Evolutionary conservation across 495 filamentous ascomycete genomes (phyloP).

Genomic region (Hypomontagnella monticulosa): DNA sequence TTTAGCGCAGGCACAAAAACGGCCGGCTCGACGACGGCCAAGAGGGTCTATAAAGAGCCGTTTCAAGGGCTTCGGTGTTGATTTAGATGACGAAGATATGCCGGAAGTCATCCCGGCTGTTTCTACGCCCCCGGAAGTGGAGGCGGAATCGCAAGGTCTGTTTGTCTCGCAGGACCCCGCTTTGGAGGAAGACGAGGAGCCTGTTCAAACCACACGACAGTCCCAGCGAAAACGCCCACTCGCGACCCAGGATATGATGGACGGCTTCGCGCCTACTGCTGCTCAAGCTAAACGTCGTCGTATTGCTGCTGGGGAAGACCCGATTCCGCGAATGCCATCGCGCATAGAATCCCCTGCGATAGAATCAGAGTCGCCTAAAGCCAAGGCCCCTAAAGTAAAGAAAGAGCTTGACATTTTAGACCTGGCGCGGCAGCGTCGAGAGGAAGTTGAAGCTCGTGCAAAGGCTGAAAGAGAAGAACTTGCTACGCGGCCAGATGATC

Average conservation of each 20-base stretch:
- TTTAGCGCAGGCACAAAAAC: conserved; percentile 21
- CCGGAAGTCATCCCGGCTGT: conserved; percentile 15
- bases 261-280: conserved; percentile 74
- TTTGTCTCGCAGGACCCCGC: conserved; percentile 49
- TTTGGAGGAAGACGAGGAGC: conserved; percentile 31
- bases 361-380: conserved; percentile 19
- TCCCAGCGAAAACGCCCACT: conserved; percentile 59
- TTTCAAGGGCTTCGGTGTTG: conserved; percentile 74
- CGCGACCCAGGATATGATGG: conserved; percentile 61
- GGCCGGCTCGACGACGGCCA: conserved; percentile 41
- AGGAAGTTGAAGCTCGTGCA: conserved; percentile 72
- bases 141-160: conserved; percentile 44
- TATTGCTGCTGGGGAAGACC: conserved; percentile 58
- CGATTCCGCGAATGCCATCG: conserved; percentile 40
- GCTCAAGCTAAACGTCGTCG: conserved; percentile 76
- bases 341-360: conserved; percentile 28
- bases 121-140: conserved; percentile 6
- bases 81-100: conserved; percentile 48
- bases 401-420: conserved; percentile 73
- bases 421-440: conserved; percentile 70
- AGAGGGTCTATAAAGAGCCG: conserved; percentile 64
- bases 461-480: conserved; percentile 68
- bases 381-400: conserved; percentile 53
- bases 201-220: conserved; percentile 33
- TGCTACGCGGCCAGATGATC: conserved; percentile 58